phyloP scores from a whole-genome alignment of 2,329 filamentous ascomycete species.

The Penicillium sumatraense region DNA sequence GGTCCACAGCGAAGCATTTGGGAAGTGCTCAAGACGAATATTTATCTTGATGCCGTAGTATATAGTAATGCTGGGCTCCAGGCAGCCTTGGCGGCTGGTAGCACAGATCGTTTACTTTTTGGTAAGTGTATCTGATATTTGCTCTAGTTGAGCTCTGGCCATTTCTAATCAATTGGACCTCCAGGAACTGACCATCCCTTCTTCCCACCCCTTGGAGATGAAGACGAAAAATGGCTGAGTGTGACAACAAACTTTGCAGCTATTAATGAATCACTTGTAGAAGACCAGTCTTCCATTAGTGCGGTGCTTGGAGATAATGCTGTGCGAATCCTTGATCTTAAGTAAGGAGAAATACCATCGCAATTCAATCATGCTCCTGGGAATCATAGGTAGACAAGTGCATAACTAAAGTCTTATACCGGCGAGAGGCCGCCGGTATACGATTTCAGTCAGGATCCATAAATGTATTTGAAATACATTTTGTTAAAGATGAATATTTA shows the following conservation, averaged over 20 bases:
- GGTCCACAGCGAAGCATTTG: slow-evolving; percentile 63
- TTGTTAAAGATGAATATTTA: no score
- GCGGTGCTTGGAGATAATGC: slow-evolving; percentile 52
- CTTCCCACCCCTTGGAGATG: slow-evolving; percentile 46
- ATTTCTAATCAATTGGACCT: neutral
- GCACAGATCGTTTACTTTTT: slow-evolving; percentile 47
- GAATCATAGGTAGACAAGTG: no score
- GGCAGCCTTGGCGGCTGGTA: slow-evolving; percentile 75
- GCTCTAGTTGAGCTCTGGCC: no score
- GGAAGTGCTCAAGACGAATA: slow-evolving; percentile 72
- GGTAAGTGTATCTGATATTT: slow-evolving; percentile 30
- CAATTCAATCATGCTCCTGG: no score
- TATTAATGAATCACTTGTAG: slow-evolving; percentile 43
- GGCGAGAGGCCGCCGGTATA: no score
- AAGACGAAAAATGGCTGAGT: slow-evolving; percentile 48
- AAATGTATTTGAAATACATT: no score
- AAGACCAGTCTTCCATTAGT: slow-evolving; percentile 34
- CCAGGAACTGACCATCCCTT: slow-evolving; percentile 52
- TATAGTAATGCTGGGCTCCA: slow-evolving; percentile 64
- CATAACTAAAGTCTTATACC: no score
- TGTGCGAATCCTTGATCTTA: slow-evolving; percentile 45
- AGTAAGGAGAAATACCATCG: neutral
- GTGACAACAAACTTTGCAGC: slow-evolving; percentile 54
- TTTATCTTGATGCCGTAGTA: slow-evolving; percentile 77
- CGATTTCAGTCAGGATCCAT: no score